Conservation (phyloP, 805 yeast species). For the Metschnikowia cubensis region DNA sequence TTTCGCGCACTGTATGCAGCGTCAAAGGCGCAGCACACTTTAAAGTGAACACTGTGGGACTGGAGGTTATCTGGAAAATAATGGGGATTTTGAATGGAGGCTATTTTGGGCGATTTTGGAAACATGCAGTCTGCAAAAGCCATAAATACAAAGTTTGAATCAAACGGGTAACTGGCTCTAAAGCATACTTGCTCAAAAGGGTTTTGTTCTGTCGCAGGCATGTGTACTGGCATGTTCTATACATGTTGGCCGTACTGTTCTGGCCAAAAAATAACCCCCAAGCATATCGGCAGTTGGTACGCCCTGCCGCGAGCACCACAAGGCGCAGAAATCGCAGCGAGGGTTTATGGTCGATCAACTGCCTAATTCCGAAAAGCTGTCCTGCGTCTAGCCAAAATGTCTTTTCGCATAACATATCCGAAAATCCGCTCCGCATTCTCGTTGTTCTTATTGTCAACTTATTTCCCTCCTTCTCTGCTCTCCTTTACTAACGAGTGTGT, state of each 20-base stretch:
- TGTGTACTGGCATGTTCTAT: background rate
- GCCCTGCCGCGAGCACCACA: background rate
- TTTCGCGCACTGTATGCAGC: constrained; percentile 2
- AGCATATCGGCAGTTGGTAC: background rate
- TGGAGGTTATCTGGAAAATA: too few species aligned
- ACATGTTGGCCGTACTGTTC: background rate
- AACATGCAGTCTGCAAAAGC: too few species aligned
- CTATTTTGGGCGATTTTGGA: too few species aligned
- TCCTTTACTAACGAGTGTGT: constrained; percentile 19
- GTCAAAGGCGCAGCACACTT: constrained; percentile 4
- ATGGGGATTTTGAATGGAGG: too few species aligned
- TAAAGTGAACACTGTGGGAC: background rate
- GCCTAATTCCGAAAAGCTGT: background rate
- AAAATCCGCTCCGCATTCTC: background rate
- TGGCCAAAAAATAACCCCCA: background rate
- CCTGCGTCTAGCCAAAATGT: background rate
- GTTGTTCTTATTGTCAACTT: background rate
- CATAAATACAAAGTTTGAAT: too few species aligned
- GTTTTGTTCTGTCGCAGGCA: background rate
- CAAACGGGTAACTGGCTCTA: too few species aligned
- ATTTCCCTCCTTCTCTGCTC: background rate
- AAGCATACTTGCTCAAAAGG: too few species aligned
- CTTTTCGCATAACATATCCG: background rate
- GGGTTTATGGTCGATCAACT: background rate
- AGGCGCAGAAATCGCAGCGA: background rate